Conservation (phyloP, 495 filamentous ascomycete genomes). For the Podospora fimiseda region DNA sequence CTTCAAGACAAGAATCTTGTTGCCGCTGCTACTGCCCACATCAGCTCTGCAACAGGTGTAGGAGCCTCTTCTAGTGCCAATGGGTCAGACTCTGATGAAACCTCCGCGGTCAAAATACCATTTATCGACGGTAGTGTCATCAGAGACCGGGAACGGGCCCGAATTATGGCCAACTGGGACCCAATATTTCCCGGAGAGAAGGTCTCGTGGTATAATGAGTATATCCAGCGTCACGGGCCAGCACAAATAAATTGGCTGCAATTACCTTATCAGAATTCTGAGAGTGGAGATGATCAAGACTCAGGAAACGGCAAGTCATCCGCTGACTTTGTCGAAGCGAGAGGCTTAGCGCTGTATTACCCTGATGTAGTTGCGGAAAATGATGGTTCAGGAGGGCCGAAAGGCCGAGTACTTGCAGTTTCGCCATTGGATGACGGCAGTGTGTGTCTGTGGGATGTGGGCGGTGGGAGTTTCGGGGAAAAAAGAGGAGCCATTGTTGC, state of each 20-base stretch:
- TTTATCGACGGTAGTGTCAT: constrained; percentile 12
- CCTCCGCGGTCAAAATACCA: not conserved
- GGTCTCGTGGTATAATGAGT: constrained; percentile 82
- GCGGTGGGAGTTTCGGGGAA: constrained; percentile 40
- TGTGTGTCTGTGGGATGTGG: constrained; percentile 81
- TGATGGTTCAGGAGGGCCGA: constrained; percentile 32
- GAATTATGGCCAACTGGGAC: constrained; percentile 72
- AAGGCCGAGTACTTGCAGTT: constrained; percentile 52
- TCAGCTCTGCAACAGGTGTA: constrained; percentile 8
- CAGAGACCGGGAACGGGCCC: constrained; percentile 40
- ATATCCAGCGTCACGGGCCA: constrained; percentile 72
- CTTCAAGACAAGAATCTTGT: constrained; percentile 10
- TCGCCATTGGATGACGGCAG: constrained; percentile 81
- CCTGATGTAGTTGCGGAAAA: constrained; percentile 37
- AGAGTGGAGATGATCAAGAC: constrained; percentile 23
- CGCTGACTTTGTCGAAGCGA: constrained; percentile 41
- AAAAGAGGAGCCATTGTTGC: constrained; percentile 60
- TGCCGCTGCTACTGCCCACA: constrained; percentile 16
- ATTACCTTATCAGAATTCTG: constrained; percentile 29
- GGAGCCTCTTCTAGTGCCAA: constrained; percentile 20
- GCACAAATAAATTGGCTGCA: constrained; percentile 71
- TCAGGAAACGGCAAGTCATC: constrained; percentile 16
- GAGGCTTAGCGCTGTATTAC: constrained; percentile 61
- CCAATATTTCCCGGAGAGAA: constrained; percentile 61
- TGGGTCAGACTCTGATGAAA: not conserved